These are phyloP conservation scores for Neonectria neomacrospora DNA, from an alignment of 2,329 filamentous ascomycete species.

Conservation along the genomic window DNA sequence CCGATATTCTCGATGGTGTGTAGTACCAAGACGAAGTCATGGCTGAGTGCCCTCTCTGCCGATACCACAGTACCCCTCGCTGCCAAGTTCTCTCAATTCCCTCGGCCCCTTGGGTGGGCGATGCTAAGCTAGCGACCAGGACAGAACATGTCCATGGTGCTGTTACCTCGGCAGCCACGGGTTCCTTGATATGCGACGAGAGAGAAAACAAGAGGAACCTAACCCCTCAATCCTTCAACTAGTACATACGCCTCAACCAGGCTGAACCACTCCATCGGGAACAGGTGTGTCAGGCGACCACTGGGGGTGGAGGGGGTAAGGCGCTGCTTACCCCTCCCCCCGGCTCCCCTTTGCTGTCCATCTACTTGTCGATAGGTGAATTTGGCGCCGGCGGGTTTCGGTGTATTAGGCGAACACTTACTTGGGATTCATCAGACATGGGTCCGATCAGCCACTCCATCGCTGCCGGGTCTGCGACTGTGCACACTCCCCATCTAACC, in stretches of 20 bases:
- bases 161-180: slow-evolving; percentile 10
- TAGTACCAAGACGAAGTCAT: not conserved
- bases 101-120: slow-evolving; percentile 8
- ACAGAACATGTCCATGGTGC: not conserved
- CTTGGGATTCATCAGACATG: slow-evolving; percentile 14
- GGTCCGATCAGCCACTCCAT: slow-evolving; percentile 16
- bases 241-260: slow-evolving; percentile 32
- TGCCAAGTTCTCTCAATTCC: not conserved
- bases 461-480: not conserved
- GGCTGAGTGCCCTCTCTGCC: not conserved
- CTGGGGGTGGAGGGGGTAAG: slow-evolving; percentile 15
- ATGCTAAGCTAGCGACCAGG: slow-evolving; percentile 7
- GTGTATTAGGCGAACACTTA: slow-evolving; percentile 20
- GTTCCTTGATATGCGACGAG: slow-evolving; percentile 23
- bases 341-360: slow-evolving; percentile 7
- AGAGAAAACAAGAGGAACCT: slow-evolving; percentile 15
- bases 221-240: slow-evolving; percentile 22
- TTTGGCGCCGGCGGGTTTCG: slow-evolving; percentile 15
- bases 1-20: not conserved
- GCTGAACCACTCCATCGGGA: slow-evolving; percentile 44
- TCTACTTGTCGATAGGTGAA: slow-evolving; percentile 3
- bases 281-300: slow-evolving; percentile 34
- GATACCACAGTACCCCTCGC: slow-evolving; percentile 3
- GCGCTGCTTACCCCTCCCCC: slow-evolving; percentile 8
- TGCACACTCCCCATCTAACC: slow-evolving; percentile 7